Conservation (phyloP, 306 rosid species). For the Sicyos baderoa region DNA sequence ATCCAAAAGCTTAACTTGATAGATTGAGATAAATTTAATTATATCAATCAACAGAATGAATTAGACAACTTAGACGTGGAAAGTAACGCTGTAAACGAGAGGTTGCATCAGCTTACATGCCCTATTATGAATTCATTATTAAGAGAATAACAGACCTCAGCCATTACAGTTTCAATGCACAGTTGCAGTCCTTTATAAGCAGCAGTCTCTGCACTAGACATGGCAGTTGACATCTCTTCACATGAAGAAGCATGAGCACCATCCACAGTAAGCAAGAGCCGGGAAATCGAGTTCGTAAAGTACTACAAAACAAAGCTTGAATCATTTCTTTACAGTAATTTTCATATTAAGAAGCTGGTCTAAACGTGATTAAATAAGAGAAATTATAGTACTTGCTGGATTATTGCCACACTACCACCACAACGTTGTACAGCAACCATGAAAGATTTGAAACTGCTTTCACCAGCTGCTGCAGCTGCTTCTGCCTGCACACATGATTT, state of each 20-base stretch:
- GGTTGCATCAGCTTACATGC: neutral
- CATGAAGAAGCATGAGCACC: slow-evolving; percentile 99
- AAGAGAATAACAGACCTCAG: slow-evolving; percentile 63
- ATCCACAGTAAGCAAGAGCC: slow-evolving; percentile 92
- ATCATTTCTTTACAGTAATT: neutral
- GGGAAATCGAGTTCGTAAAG: slow-evolving; percentile 84
- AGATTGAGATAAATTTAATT: too few species aligned
- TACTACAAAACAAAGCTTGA: slow-evolving; percentile 39
- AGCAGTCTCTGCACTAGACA: slow-evolving; percentile 98
- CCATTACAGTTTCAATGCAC: slow-evolving; percentile 97
- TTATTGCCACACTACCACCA: slow-evolving; percentile 93
- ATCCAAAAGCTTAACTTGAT: too few species aligned
- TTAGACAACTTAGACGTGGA: neutral
- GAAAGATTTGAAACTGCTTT: slow-evolving; percentile 96
- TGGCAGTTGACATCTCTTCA: slow-evolving; percentile 93
- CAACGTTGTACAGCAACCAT: slow-evolving; percentile 98
- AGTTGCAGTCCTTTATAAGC: slow-evolving; percentile 89
- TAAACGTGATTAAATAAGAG: slow-evolving; percentile 17
- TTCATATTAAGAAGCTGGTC: slow-evolving; percentile 16
- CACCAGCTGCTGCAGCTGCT: slow-evolving; percentile 99
- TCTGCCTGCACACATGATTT: slow-evolving; percentile 64
- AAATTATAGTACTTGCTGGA: slow-evolving; percentile 71
- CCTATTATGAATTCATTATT: neutral
- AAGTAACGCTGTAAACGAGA: neutral
- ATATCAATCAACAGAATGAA: too few species aligned